Evolutionary conservation across 106 monocot species (phyloP).

Genomic region (Dioscorea alata): DNA sequence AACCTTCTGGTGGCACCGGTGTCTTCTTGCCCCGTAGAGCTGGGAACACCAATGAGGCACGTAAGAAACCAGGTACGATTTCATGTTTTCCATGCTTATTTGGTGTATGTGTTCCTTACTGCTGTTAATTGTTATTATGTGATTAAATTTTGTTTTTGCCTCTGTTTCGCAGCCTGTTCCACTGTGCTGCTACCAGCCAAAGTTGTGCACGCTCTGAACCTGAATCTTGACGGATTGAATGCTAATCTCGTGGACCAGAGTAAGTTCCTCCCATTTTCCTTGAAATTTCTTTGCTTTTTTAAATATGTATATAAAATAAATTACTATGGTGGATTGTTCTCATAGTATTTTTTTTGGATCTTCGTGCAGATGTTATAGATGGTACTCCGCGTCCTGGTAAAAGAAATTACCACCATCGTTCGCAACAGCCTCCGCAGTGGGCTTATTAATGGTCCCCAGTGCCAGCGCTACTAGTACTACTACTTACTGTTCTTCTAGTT

Average conservation of each 20-base stretch:
- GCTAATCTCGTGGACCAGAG: background rate
- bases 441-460: background rate
- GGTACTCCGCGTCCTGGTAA: background rate
- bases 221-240: conserved; percentile 21
- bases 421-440: background rate
- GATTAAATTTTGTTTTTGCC: background rate
- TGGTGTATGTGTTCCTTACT: no score
- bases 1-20: conserved; percentile 28
- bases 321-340: no score
- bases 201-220: conserved; percentile 33
- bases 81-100: background rate
- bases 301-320: background rate
- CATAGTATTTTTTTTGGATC: background rate
- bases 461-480: no score
- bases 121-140: background rate
- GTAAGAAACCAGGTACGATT: conserved; percentile 23
- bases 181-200: conserved; percentile 32
- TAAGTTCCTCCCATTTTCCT: background rate
- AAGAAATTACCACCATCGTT: background rate
- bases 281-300: background rate
- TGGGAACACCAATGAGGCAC: conserved; percentile 3
- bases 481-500: no score
- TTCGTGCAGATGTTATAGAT: background rate
- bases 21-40: conserved; percentile 31
- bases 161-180: conserved; percentile 11